phyloP scores from a whole-genome alignment of 805 yeast genomes.

The Debaryomyces prosopidis region DNA sequence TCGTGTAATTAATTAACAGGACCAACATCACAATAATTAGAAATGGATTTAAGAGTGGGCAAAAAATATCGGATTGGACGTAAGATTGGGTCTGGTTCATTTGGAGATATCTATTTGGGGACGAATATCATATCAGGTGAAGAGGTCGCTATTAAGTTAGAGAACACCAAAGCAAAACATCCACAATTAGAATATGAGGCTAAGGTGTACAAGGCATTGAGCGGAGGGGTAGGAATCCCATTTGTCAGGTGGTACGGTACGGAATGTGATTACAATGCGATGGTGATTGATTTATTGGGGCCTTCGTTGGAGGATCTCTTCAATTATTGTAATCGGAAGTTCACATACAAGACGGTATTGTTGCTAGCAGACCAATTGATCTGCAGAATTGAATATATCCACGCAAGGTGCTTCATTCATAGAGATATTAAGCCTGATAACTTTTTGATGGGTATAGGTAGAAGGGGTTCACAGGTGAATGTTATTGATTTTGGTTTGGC shows the following conservation, averaged over 20 bases:
- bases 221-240: constrained; percentile 97
- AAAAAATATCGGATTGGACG: constrained; percentile 92
- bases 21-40: background rate
- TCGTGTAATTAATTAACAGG: too few species aligned
- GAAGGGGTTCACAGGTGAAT: constrained; percentile 92
- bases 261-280: constrained; percentile 93
- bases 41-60: constrained; percentile 48
- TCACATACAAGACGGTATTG: constrained; percentile 89
- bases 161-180: constrained; percentile 85
- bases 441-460: constrained; percentile 85
- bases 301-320: constrained; percentile 94
- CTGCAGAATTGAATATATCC: constrained; percentile 92
- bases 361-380: constrained; percentile 91
- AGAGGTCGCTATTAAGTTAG: constrained; percentile 95
- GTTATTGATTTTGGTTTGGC: constrained; percentile 94
- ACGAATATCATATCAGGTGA: constrained; percentile 95
- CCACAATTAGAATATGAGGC: constrained; percentile 98
- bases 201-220: constrained; percentile 86
- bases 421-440: constrained; percentile 85
- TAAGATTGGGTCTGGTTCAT: constrained; percentile 95
- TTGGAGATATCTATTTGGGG: constrained; percentile 94
- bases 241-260: constrained; percentile 93
- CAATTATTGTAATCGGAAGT: constrained; percentile 93
- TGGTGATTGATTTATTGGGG: constrained; percentile 94
- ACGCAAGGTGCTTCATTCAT: constrained; percentile 88